Base-by-base conservation (phyloP, 805 yeast genomes). In the Candida ortonii region DNA sequence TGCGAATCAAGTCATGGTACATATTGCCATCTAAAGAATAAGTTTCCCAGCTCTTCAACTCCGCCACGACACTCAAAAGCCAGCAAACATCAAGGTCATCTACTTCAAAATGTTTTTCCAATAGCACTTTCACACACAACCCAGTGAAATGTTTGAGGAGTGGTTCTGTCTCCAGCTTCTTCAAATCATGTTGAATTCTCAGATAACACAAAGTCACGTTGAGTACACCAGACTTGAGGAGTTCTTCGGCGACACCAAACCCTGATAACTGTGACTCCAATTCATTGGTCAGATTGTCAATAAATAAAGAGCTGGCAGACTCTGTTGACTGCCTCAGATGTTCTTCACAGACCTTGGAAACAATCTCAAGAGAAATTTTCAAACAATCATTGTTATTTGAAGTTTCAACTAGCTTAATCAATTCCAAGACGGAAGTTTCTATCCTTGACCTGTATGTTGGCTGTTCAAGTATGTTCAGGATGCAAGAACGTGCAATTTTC, bases 371-470 rank as follows among this genome's bases (percentile, higher is more conserved):
- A 3, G 37, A 43, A 1, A 42, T n/a, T 1, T 38, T 31, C 6
- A 59, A 34, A 5, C 61, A 16, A 5, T 33, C 30, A 3, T 19
- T 14, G 12, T 32, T 24, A 1, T 20, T 15, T 6, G 41, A 25
- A 0, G 30, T 3, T 15, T 39, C 36, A 4, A 54, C 28, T 7
- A 57, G 30, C 10, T 36, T 7, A 4, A 38, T 16, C 4, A 55
- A 25, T 4, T 39, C 30, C 1, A 22, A 22, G n/a, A 46, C 12
- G 8, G 51, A 41, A 0, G 50, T 43, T 51, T 81, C 89, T 9
- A 80, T 44, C 1, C 49, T 45, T 0, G 85, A 70, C 46, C 62
- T 73, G 49, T 67, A 73, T 0, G 83, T 71, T 6, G 85, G 84
- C 7, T 69, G 63, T 7, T 52, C 47, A 18, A 78, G 52, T 9